phyloP scores from a whole-genome alignment of 106 monocot species.

The Acanthochlamys bracteata region DNA sequence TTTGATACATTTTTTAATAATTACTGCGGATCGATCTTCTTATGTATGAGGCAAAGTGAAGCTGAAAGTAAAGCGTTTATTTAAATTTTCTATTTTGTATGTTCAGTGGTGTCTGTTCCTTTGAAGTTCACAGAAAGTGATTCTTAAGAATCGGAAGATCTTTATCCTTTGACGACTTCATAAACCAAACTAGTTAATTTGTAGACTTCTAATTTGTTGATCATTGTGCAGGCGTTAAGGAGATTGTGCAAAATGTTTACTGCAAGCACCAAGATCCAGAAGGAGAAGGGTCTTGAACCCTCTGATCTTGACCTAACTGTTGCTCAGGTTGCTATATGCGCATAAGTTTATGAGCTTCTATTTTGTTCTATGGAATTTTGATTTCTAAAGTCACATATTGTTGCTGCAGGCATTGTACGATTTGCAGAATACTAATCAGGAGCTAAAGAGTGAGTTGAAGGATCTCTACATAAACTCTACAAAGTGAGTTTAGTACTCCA shows the following conservation, averaged over 20 bases:
- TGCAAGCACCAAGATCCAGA: conserved; percentile 11
- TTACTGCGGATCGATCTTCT: too few species aligned
- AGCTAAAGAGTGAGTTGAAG: conserved; percentile 89
- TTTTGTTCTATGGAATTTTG: neutral
- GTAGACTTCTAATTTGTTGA: too few species aligned
- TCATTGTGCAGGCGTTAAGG: neutral
- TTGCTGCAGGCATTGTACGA: conserved; percentile 61
- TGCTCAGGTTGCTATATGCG: conserved; percentile 45
- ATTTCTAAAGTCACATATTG: neutral
- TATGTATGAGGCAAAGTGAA: too few species aligned
- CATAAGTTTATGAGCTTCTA: neutral
- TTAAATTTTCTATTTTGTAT: too few species aligned
- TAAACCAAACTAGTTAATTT: too few species aligned
- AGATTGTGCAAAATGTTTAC: conserved; percentile 8
- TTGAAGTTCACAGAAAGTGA: too few species aligned
- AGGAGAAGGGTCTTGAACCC: conserved; percentile 7
- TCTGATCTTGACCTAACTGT: conserved; percentile 22
- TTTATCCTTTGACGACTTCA: too few species aligned
- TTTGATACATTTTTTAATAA: too few species aligned
- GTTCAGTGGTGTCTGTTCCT: too few species aligned
- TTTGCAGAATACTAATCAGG: conserved; percentile 76
- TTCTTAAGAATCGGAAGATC: too few species aligned
- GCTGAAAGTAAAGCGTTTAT: too few species aligned
- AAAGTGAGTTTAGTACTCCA: conserved; percentile 25
- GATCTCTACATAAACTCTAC: conserved; percentile 85